Evolutionary conservation across 164 flowering plant species (phyloP).

Genomic region (Annona cherimola): DNA sequence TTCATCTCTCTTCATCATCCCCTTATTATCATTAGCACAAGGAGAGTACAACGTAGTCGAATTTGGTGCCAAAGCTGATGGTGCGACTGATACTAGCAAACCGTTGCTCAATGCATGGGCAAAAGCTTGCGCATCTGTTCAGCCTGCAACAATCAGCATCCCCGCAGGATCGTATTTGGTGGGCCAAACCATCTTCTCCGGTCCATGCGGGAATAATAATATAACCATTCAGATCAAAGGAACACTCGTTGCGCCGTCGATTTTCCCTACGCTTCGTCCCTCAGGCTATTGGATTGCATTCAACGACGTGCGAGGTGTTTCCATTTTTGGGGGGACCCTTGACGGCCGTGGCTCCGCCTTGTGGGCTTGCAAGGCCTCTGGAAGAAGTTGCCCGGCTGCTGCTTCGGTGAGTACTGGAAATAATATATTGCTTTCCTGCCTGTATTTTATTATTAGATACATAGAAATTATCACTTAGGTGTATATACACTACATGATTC

Average conservation of each 20-base stretch:
- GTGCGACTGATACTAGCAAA: constrained; percentile 37
- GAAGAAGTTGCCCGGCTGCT: constrained; percentile 13
- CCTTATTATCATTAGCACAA: background rate
- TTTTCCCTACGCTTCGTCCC: constrained; percentile 27
- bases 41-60: constrained; percentile 28
- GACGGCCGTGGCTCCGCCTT: constrained; percentile 17
- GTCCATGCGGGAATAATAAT: constrained; percentile 32
- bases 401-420: constrained; percentile 23
- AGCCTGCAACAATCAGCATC: constrained; percentile 32
- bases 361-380: constrained; percentile 17
- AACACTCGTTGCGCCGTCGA: constrained; percentile 49
- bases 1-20: background rate
- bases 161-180: constrained; percentile 48
- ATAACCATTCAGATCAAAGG: constrained; percentile 43
- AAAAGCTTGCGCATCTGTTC: constrained; percentile 33
- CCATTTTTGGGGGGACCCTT: constrained; percentile 18
- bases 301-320: constrained; percentile 6
- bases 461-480: no score
- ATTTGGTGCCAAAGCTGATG: constrained; percentile 53
- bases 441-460: no score
- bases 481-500: no score
- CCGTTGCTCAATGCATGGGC: constrained; percentile 48
- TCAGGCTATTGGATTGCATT: constrained; percentile 20
- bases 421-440: no score
- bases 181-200: constrained; percentile 20